Conservation (phyloP, 306 rosid genomes). For the Astragalus glycyphyllos region DNA sequence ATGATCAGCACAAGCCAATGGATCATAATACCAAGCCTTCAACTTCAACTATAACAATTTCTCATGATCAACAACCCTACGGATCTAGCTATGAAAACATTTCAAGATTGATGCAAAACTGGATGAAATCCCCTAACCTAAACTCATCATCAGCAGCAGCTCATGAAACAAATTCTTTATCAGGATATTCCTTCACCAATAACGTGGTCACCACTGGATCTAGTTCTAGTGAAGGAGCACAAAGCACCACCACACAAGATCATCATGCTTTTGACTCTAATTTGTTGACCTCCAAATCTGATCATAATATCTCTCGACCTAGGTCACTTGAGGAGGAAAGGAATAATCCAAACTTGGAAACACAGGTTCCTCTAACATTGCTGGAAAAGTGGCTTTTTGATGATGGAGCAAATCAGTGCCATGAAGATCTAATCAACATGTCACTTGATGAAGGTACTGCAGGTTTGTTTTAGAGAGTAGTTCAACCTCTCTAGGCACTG, state of each 20-base stretch:
- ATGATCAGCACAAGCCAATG: constrained; percentile 41
- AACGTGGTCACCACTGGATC: constrained; percentile 35
- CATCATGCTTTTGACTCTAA: constrained; percentile 49
- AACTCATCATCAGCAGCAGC: constrained; percentile 29
- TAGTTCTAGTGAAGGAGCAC: constrained; percentile 63
- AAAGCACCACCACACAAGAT: constrained; percentile 50
- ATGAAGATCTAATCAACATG: constrained; percentile 61
- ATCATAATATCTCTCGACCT: constrained; percentile 46
- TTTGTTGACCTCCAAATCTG: constrained; percentile 55
- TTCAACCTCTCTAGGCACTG: neutral
- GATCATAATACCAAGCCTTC: constrained; percentile 51
- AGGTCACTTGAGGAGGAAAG: constrained; percentile 49
- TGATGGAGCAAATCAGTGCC: constrained; percentile 63
- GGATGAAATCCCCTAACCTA: constrained; percentile 76
- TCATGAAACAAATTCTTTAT: constrained; percentile 28
- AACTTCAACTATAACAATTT: neutral
- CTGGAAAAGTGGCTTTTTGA: constrained; percentile 90
- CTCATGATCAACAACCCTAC: constrained; percentile 45
- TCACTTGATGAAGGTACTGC: constrained; percentile 51
- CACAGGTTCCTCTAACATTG: constrained; percentile 65
- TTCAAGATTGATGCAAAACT: constrained; percentile 69
- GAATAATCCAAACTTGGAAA: constrained; percentile 37
- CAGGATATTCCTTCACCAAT: constrained; percentile 35
- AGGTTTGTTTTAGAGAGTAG: constrained; percentile 51
- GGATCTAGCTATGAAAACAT: constrained; percentile 86